Evolutionary conservation across 2,329 filamentous ascomycete genomes (phyloP).

Genomic region (Nigrospora osmanthi): DNA sequence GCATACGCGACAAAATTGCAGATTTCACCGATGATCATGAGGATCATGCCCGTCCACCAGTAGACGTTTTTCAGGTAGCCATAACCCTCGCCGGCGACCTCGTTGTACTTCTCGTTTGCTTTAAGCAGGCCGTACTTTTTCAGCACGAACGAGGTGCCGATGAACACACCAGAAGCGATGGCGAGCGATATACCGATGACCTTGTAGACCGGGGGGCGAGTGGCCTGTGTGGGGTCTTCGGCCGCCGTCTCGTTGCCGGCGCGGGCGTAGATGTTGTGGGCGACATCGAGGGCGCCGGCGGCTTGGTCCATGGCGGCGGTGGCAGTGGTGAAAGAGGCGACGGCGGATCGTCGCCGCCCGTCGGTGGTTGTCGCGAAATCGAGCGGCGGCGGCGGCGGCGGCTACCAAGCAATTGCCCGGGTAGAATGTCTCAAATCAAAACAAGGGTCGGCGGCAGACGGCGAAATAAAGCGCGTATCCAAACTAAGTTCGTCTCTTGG

Average conservation of each 20-base stretch:
- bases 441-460: too few relatives aligned
- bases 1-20: conserved; percentile 97
- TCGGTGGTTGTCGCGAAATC: too few relatives aligned
- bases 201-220: conserved; percentile 59
- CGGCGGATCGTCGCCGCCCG: conserved; percentile 4
- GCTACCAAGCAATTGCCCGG: too few relatives aligned
- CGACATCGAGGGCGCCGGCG: conserved; percentile 23
- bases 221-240: conserved; percentile 11
- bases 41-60: conserved; percentile 94
- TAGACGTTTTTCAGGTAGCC: conserved; percentile 91
- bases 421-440: too few relatives aligned
- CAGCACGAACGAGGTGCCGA: conserved; percentile 88
- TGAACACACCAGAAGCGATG: conserved; percentile 82
- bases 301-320: conserved; percentile 26
- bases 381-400: too few relatives aligned
- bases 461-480: too few relatives aligned
- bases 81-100: conserved; percentile 92
- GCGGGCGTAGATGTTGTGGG: conserved; percentile 31
- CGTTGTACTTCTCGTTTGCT: conserved; percentile 93
- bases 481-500: too few relatives aligned
- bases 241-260: conserved; percentile 24
- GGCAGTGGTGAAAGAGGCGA: conserved; percentile 6
- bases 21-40: conserved; percentile 95
- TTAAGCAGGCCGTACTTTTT: conserved; percentile 89
- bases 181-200: conserved; percentile 80